A percentile compares a stretch with the other conserved stretches of the same genome.
Evolutionary conservation across 176 grass and related monocot genomes (phyloP).

Genomic region (Paspalum vaginatum): DNA sequence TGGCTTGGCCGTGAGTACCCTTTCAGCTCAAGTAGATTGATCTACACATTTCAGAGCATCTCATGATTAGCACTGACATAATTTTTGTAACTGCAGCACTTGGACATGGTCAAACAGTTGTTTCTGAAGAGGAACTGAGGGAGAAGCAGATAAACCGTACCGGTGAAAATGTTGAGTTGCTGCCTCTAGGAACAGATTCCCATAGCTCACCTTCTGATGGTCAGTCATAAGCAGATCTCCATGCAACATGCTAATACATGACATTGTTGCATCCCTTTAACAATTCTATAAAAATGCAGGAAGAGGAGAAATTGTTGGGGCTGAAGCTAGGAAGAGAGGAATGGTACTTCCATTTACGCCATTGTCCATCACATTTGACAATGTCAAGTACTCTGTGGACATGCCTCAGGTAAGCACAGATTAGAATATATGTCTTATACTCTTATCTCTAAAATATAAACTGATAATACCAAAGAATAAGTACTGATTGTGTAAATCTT

Average conservation of each 20-base stretch:
- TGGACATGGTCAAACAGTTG: conserved; percentile 71
- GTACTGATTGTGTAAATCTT: conserved; percentile 30
- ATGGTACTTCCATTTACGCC: conserved; percentile 92
- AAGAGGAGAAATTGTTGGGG: conserved; percentile 53
- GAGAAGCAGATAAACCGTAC: conserved; percentile 88
- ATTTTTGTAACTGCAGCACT: conserved; percentile 59
- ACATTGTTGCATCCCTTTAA: conserved; percentile 19
- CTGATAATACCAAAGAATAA: conserved; percentile 8
- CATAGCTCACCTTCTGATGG: conserved; percentile 46
- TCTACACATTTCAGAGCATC: conserved; percentile 25
- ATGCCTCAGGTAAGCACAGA: conserved; percentile 79
- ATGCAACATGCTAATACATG: neutral
- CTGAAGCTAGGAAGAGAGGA: conserved; percentile 64
- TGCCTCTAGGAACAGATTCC: conserved; percentile 33
- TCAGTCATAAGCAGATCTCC: conserved; percentile 29
- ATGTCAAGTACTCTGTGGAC: conserved; percentile 86
- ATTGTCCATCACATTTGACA: conserved; percentile 75
- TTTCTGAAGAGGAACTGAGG: conserved; percentile 81
- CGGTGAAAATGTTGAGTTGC: conserved; percentile 64
- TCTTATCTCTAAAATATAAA: neutral
- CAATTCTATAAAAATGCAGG: conserved; percentile 55
- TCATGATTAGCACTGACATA: conserved; percentile 23
- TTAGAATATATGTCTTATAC: neutral
- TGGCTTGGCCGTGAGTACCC: conserved; percentile 88
- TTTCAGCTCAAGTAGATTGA: conserved; percentile 4